These are phyloP conservation scores for Paramecium tetraurelia DNA, from an alignment of 73 alveolate species.

Conservation along the genomic window DNA sequence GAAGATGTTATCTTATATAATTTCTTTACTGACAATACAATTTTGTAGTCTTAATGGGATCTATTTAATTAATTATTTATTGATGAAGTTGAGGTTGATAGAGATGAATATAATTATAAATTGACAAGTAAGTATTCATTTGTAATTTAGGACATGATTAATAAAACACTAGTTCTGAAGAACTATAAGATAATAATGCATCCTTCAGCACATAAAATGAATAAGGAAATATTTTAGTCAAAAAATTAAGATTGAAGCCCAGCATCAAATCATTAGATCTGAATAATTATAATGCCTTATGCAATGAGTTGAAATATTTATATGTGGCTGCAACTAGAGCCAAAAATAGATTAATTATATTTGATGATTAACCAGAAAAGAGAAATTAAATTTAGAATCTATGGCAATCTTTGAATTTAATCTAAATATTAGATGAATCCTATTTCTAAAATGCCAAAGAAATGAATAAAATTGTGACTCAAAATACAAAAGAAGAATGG, in stretches of 20 bases:
- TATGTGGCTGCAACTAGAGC: conserved; percentile 91
- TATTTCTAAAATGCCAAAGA: neutral
- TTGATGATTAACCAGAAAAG: conserved; percentile 69
- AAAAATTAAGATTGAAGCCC: neutral
- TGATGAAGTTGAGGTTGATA: neutral
- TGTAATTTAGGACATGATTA: neutral
- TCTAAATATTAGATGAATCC: neutral
- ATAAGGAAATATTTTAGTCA: neutral
- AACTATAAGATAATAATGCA: neutral
- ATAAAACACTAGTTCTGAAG: neutral
- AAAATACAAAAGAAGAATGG: conserved; percentile 70
- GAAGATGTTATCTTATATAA: conserved; percentile 85
- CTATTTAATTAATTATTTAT: neutral
- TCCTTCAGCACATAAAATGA: neutral
- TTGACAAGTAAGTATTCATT: neutral
- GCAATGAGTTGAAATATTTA: conserved; percentile 82
- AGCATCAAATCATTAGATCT: neutral
- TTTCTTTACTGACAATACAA: conserved; percentile 57
- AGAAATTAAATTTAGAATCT: conserved; percentile 65
- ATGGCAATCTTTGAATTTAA: conserved; percentile 76
- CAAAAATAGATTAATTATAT: conserved; percentile 78
- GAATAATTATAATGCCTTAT: conserved; percentile 42
- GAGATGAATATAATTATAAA: neutral
- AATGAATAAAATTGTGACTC: neutral
- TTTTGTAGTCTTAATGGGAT: conserved; percentile 59